phyloP scores from a whole-genome alignment of 345 rosid genomes.

The Psidium guajava region DNA sequence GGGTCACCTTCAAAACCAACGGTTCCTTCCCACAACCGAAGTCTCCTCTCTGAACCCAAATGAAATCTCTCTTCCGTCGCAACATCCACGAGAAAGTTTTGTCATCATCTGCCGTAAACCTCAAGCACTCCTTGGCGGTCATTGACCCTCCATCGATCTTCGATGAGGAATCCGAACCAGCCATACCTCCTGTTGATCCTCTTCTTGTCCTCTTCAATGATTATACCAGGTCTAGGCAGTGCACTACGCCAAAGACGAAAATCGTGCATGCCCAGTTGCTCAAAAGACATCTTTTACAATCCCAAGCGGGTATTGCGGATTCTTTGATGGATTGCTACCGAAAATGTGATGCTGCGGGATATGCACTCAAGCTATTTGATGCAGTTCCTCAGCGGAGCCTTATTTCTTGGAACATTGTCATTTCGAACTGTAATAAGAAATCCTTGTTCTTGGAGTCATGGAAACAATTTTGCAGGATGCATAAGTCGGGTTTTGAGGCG shows the following conservation, averaged over 20 bases:
- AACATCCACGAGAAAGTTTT: constrained; percentile 14
- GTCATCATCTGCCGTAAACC: background rate
- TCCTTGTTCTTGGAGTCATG: constrained; percentile 27
- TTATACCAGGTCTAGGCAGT: constrained; percentile 12
- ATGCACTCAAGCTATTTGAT: constrained; percentile 61
- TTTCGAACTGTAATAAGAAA: constrained; percentile 37
- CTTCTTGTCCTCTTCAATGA: constrained; percentile 30
- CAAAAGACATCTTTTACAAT: constrained; percentile 15
- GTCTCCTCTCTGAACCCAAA: constrained; percentile 1
- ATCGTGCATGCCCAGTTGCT: constrained; percentile 34
- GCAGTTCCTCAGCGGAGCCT: constrained; percentile 38
- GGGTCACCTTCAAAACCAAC: background rate
- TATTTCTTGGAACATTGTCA: constrained; percentile 54
- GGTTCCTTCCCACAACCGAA: background rate
- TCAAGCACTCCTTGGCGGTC: constrained; percentile 20
- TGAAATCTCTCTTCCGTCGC: constrained; percentile 22
- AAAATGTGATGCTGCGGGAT: constrained; percentile 23
- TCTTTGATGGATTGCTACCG: constrained; percentile 38
- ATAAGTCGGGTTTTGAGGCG: constrained; percentile 26
- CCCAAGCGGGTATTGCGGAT: constrained; percentile 25
- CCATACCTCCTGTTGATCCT: background rate
- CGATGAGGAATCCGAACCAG: constrained; percentile 2
- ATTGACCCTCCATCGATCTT: constrained; percentile 1
- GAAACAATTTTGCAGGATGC: constrained; percentile 42
- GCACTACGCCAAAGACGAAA: constrained; percentile 12